Conservation (phyloP, 2,329 filamentous ascomycete species). For the Fusarium sp. region DNA sequence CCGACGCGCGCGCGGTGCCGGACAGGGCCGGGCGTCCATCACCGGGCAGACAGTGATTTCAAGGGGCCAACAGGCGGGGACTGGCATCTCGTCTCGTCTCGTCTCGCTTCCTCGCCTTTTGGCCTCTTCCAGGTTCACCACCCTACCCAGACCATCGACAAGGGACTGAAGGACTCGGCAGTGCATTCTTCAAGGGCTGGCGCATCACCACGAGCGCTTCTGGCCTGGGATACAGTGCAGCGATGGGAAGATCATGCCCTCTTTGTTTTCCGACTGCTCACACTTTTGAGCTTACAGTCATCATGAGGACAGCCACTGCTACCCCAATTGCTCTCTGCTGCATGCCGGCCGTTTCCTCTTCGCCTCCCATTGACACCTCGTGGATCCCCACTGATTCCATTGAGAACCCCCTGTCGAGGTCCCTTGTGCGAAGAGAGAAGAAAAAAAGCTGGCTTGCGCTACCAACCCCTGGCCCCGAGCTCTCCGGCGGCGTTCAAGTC, state of each 20-base stretch:
- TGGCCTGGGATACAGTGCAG: not conserved
- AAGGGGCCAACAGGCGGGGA: constrained; percentile 33
- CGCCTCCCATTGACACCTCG: constrained; percentile 3
- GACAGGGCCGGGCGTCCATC: constrained; percentile 27
- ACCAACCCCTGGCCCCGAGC: constrained; percentile 38
- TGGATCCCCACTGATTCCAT: constrained; percentile 16
- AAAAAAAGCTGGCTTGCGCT: constrained; percentile 9
- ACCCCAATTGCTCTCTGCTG: not conserved
- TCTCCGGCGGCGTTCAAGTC: constrained; percentile 37
- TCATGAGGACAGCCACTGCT: constrained; percentile 13
- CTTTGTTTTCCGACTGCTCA: constrained; percentile 1
- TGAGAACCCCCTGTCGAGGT: not conserved
- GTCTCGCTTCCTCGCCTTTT: constrained; percentile 25
- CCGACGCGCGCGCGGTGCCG: constrained; percentile 7
- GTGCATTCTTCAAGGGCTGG: constrained; percentile 4
- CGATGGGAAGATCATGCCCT: constrained; percentile 11
- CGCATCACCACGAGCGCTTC: constrained; percentile 1
- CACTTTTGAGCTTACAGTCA: not conserved
- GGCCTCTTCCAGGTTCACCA: constrained; percentile 16
- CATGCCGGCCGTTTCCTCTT: not conserved
- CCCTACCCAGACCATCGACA: constrained; percentile 14
- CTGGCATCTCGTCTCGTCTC: constrained; percentile 18
- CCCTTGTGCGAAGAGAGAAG: constrained; percentile 8
- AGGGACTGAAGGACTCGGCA: constrained; percentile 5
- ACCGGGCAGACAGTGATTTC: constrained; percentile 17